Conservation (phyloP, 202 grass and related monocot species). For the Dendrocalamus latiflorus region DNA sequence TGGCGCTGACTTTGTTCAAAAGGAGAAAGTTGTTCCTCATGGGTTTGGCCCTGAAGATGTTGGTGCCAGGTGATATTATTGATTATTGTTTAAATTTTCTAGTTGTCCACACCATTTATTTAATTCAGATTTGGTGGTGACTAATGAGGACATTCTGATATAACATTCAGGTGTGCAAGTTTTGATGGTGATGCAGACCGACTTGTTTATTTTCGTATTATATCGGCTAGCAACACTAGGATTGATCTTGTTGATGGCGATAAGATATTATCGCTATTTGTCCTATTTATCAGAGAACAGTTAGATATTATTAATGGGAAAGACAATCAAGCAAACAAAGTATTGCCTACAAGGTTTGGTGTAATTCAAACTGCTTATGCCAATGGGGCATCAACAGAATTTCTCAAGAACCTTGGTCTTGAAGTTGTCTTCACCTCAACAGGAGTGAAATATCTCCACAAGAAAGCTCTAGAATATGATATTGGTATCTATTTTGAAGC, state of each 20-base stretch:
- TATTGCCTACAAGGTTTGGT: slow-evolving; percentile 54
- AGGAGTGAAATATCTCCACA: slow-evolving; percentile 90
- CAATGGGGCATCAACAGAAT: slow-evolving; percentile 79
- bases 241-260: slow-evolving; percentile 86
- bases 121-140: not conserved
- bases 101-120: not conserved
- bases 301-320: slow-evolving; percentile 52
- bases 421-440: slow-evolving; percentile 80
- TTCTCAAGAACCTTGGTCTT: slow-evolving; percentile 62
- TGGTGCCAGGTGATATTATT: slow-evolving; percentile 42
- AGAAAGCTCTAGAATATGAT: slow-evolving; percentile 80
- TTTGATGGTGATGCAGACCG: slow-evolving; percentile 86
- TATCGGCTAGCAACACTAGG: slow-evolving; percentile 43
- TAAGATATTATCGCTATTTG: slow-evolving; percentile 89
- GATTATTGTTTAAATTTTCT: not conserved
- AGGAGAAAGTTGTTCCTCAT: slow-evolving; percentile 65
- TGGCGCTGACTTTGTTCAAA: slow-evolving; percentile 92
- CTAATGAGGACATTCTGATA: slow-evolving; percentile 17
- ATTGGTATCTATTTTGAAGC: slow-evolving; percentile 96
- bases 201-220: slow-evolving; percentile 64
- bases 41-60: slow-evolving; percentile 57
- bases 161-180: slow-evolving; percentile 79
- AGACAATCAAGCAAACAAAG: slow-evolving; percentile 21
- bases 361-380: slow-evolving; percentile 92
- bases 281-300: slow-evolving; percentile 82